Conservation (phyloP, 495 filamentous ascomycete species). For the Elasticomyces elasticus region DNA sequence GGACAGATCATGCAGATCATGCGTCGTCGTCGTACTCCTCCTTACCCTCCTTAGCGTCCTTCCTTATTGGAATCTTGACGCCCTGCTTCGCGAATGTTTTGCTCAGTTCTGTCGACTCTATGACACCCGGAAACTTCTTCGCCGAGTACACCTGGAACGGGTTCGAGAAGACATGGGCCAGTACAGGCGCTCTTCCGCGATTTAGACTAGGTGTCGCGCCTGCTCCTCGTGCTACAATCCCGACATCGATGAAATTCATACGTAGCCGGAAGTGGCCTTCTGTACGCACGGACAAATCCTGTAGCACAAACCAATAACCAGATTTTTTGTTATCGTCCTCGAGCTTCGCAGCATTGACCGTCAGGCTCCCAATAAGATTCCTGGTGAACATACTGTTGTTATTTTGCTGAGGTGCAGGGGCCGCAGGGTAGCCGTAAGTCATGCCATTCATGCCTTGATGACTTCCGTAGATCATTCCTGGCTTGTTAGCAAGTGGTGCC, state of each 20-base stretch:
- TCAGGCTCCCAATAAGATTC: conserved; percentile 88
- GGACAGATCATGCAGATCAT: background rate
- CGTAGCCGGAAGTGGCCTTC: conserved; percentile 76
- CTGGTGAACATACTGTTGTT: conserved; percentile 58
- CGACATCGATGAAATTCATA: conserved; percentile 82
- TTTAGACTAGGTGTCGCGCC: conserved; percentile 45
- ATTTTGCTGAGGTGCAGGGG: background rate
- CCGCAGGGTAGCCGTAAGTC: background rate
- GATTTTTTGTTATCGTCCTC: conserved; percentile 73
- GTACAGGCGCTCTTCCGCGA: conserved; percentile 67
- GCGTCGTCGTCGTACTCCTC: conserved; percentile 45
- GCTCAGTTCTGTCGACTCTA: conserved; percentile 85
- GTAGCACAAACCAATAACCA: conserved; percentile 94
- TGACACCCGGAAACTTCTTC: conserved; percentile 97
- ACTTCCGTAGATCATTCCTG: background rate
- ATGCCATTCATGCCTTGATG: conserved; percentile 5
- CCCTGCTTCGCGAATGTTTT: conserved; percentile 90
- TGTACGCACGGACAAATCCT: conserved; percentile 88
- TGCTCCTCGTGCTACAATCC: conserved; percentile 27
- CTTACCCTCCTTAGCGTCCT: conserved; percentile 61
- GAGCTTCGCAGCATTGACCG: conserved; percentile 81
- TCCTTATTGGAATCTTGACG: conserved; percentile 92
- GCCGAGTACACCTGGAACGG: conserved; percentile 89
- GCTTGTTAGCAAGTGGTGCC: background rate
- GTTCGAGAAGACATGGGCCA: conserved; percentile 81